Evolutionary conservation across 2,329 filamentous ascomycete species (phyloP), one percentile per base, ranked within the genome.

Genomic region (Colletotrichum spaethianum): DNA sequence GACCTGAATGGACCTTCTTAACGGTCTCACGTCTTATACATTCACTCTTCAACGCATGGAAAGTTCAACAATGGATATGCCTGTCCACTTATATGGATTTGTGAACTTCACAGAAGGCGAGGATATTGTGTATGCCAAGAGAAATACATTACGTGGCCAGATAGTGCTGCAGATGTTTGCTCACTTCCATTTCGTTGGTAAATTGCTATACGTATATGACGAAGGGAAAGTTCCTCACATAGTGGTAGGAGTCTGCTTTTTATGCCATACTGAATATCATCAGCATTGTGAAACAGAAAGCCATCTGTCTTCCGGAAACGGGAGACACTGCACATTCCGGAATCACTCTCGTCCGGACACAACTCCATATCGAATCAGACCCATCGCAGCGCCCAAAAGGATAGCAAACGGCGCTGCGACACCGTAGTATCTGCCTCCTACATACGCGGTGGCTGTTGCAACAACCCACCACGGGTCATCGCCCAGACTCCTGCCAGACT

Each of bases 381-480:
- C 82, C 75, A 83, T 74, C 1, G 78, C 75, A 0, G 78, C 81
- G 0, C 82, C 82, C 1, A 80, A 38, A 7, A 81, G 7, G 46
- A 83, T 83, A 1, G 79, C 78, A 14, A 79, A 67, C 0, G 81
- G 80, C 4, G 81, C 77, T 11, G 74, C 77, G 6, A 82, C 57
- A 1, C 77, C 73, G 67, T 82, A 80, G 73, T 79, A 81, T 26
- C 75, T 74, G 0, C 81, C 77, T 1, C 81, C 80, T 2, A 82
- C 77, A 66, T 79, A 82, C 12, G 74, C 76, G 4, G 80, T 79
- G 0, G 86, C 84, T 2, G 87, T 83, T 7, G 90, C 83, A 3
- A 89, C 86, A 16, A 90, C 82, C 86, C 88, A 90, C 86, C 87
- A 90, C 1, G 88, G 87, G 71, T 90, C 88, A 61, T 83, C 82